Conservation (phyloP, 163 green algal species). For the Volvox carteri region DNA sequence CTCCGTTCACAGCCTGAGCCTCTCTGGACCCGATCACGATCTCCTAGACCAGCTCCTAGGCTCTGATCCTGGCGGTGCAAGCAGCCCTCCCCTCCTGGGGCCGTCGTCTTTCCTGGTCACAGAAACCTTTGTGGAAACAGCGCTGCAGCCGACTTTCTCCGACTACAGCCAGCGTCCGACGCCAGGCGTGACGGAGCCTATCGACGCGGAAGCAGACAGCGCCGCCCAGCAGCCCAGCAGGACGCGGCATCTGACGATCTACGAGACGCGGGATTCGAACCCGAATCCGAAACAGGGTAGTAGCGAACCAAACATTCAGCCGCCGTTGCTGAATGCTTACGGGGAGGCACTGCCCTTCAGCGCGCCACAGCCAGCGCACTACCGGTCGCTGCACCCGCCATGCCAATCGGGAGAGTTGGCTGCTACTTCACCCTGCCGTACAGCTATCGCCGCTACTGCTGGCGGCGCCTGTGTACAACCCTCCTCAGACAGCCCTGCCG, state of each 20-base stretch:
- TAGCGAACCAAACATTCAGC: too few relatives aligned
- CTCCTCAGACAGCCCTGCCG: neutral
- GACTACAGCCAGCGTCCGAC: slow-evolving; percentile 34
- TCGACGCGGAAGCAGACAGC: slow-evolving; percentile 36
- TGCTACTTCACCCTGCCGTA: neutral
- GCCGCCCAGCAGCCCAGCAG: neutral
- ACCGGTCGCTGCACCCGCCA: slow-evolving; percentile 6
- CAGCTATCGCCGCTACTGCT: neutral
- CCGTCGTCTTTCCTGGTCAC: neutral
- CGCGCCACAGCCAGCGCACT: slow-evolving; percentile 3
- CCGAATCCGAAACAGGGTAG: too few relatives aligned
- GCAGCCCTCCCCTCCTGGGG: neutral
- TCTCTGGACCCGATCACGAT: slow-evolving; percentile 11
- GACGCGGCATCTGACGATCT: neutral
- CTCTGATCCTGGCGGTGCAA: neutral
- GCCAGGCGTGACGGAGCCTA: neutral
- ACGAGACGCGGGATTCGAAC: too few relatives aligned
- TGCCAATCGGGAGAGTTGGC: neutral
- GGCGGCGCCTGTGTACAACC: neutral
- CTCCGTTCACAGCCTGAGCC: slow-evolving; percentile 25
- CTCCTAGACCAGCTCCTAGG: slow-evolving; percentile 31
- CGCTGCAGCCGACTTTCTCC: slow-evolving; percentile 17
- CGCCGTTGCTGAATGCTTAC: slow-evolving; percentile 17
- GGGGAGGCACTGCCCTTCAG: slow-evolving; percentile 34
- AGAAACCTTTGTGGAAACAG: neutral